Evolutionary conservation across 139 green algal genomes (phyloP).

Genomic region (Nannochloris sp.): DNA sequence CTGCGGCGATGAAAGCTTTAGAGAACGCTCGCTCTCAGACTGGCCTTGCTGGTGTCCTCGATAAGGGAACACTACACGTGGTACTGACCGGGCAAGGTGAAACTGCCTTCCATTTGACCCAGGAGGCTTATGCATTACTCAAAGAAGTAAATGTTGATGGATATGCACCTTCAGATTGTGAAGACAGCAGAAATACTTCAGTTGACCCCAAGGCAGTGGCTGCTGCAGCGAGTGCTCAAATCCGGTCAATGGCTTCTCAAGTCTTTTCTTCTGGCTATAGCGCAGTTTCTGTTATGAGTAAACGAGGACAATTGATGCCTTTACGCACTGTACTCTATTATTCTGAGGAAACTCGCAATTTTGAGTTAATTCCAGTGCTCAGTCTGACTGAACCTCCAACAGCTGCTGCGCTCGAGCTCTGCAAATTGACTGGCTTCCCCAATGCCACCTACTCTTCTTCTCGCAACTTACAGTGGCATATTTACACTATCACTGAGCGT

Average conservation of each 20-base stretch:
- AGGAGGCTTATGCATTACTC: constrained; percentile 9
- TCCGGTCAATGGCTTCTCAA: background rate
- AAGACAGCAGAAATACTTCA: background rate
- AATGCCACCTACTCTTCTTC: constrained; percentile 50
- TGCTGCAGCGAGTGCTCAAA: constrained; percentile 21
- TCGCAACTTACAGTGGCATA: constrained; percentile 87
- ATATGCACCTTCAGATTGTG: constrained; percentile 20
- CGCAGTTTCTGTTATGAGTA: constrained; percentile 34
- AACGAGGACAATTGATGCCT: constrained; percentile 32
- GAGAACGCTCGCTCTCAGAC: constrained; percentile 8
- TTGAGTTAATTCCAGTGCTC: constrained; percentile 37
- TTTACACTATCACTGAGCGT: constrained; percentile 66
- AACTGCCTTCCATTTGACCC: constrained; percentile 19
- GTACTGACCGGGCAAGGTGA: constrained; percentile 32
- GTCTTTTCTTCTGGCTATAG: constrained; percentile 25
- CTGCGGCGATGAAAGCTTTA: constrained; percentile 23
- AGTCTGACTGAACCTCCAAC: constrained; percentile 44
- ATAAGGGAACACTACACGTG: constrained; percentile 48
- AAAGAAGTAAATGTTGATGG: constrained; percentile 11
- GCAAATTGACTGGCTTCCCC: constrained; percentile 38
- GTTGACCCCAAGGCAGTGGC: constrained; percentile 18
- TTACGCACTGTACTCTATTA: constrained; percentile 43
- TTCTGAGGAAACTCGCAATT: constrained; percentile 4
- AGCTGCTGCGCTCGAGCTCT: constrained; percentile 73
- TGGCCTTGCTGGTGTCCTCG: constrained; percentile 2